Evolutionary conservation across 2,329 filamentous ascomycete genomes (phyloP).

Genomic region (Penicillium occitanis): DNA sequence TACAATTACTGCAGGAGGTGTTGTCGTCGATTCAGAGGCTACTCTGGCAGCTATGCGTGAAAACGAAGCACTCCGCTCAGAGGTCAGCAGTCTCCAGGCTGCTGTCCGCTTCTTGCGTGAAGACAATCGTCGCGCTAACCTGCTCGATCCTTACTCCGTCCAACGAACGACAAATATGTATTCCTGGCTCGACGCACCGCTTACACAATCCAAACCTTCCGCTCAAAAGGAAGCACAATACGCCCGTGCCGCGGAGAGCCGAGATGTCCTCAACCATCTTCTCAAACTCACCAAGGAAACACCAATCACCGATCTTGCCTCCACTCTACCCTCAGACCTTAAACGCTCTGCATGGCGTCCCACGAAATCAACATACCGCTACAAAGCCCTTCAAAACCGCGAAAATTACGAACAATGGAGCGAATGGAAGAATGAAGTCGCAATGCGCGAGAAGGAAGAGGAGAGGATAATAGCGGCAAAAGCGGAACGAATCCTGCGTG

Average conservation of each 20-base stretch:
- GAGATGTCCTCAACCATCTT: constrained; percentile 44
- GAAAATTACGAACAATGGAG: constrained; percentile 50
- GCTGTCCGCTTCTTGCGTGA: constrained; percentile 48
- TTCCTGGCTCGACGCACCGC: constrained; percentile 46
- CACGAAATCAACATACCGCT: constrained; percentile 43
- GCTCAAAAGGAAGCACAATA: constrained; percentile 35
- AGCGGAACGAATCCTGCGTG: constrained; percentile 32
- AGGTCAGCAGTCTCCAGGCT: constrained; percentile 47
- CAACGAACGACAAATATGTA: constrained; percentile 42
- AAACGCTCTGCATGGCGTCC: constrained; percentile 43
- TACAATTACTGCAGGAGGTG: constrained; percentile 37
- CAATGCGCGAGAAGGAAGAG: constrained; percentile 38
- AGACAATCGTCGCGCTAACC: constrained; percentile 44
- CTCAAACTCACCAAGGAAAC: constrained; percentile 46
- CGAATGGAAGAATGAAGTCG: constrained; percentile 46
- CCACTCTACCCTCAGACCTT: constrained; percentile 30
- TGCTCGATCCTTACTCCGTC: constrained; percentile 44
- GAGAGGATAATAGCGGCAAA: constrained; percentile 38
- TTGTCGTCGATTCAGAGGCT: constrained; percentile 39
- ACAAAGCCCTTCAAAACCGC: constrained; percentile 46
- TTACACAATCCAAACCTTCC: constrained; percentile 30
- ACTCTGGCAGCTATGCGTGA: constrained; percentile 45
- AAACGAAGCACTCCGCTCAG: constrained; percentile 44
- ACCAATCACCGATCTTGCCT: constrained; percentile 40
- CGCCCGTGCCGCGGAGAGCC: constrained; percentile 41